Conservation (phyloP, 2,329 filamentous ascomycete genomes). For the Samsoniella hepiali region DNA sequence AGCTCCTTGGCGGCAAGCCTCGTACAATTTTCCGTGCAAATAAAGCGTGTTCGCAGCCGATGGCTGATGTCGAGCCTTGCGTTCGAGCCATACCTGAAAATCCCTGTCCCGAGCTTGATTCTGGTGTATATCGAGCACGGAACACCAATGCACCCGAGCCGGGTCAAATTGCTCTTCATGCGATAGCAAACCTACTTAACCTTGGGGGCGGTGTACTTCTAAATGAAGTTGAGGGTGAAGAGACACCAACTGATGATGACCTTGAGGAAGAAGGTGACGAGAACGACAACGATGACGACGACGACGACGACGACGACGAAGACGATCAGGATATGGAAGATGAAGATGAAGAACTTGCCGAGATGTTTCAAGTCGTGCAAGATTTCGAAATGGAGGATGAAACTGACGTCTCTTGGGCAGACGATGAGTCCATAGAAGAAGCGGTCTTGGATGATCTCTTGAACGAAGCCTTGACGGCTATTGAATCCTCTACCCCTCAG, state of each 20-base stretch:
- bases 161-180: slow-evolving; percentile 10
- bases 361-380: not conserved
- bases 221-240: slow-evolving; percentile 15
- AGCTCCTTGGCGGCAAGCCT: slow-evolving; percentile 32
- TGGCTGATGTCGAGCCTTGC: slow-evolving; percentile 28
- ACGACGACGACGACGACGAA: slow-evolving; percentile 6
- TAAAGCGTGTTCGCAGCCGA: slow-evolving; percentile 19
- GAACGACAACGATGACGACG: not conserved
- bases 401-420: slow-evolving; percentile 6
- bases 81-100: slow-evolving; percentile 27
- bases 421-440: not conserved
- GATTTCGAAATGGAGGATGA: not conserved
- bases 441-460: not conserved
- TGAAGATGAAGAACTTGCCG: not conserved
- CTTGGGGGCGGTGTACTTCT: not conserved
- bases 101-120: slow-evolving; percentile 24
- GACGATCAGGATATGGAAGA: slow-evolving; percentile 19
- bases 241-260: slow-evolving; percentile 17
- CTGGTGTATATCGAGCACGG: not conserved
- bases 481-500: not conserved
- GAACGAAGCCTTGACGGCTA: slow-evolving; percentile 13
- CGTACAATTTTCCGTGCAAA: slow-evolving; percentile 19
- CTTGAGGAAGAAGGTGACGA: slow-evolving; percentile 20
- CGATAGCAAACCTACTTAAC: not conserved
- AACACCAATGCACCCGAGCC: not conserved